A percentile compares a stretch with the other conserved stretches of the same genome.
Conservation (phyloP, 129 eudicot genomes). For the Apium graveolens region DNA sequence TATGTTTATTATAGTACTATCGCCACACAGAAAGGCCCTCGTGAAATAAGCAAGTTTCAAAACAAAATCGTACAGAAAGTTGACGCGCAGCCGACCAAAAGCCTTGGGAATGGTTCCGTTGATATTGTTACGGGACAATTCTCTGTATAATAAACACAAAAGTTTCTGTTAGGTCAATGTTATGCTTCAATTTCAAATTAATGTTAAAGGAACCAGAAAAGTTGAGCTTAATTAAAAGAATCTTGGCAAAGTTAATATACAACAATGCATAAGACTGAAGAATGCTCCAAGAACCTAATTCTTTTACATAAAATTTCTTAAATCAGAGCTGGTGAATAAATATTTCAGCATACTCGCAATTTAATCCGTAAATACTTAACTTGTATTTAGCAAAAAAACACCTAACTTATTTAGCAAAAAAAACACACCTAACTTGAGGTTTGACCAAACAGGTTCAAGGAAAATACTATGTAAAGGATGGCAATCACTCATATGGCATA, state of each 20-base stretch:
- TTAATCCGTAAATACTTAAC: background rate
- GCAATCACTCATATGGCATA: background rate
- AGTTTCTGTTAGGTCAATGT: background rate
- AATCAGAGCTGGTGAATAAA: background rate
- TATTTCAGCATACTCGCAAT: background rate
- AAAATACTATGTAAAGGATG: background rate
- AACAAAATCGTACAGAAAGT: conserved; percentile 39
- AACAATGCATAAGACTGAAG: background rate
- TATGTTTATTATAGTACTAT: background rate
- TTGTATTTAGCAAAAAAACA: background rate
- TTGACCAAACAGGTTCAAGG: background rate
- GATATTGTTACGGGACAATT: conserved; percentile 62
- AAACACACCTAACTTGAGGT: background rate
- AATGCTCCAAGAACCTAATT: background rate
- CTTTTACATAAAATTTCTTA: background rate
- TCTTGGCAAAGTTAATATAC: background rate
- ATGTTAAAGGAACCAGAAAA: background rate
- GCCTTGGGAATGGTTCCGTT: conserved; percentile 62
- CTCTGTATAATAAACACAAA: conserved; percentile 33
- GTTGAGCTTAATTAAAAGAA: too few relatives aligned
- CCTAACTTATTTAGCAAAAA: background rate
- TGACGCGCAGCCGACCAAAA: conserved; percentile 44
- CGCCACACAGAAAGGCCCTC: background rate
- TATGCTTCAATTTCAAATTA: background rate
- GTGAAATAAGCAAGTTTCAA: background rate